These are phyloP conservation scores for Saturnispora sekii DNA, from an alignment of 805 yeast genomes.

Conservation along the genomic window DNA sequence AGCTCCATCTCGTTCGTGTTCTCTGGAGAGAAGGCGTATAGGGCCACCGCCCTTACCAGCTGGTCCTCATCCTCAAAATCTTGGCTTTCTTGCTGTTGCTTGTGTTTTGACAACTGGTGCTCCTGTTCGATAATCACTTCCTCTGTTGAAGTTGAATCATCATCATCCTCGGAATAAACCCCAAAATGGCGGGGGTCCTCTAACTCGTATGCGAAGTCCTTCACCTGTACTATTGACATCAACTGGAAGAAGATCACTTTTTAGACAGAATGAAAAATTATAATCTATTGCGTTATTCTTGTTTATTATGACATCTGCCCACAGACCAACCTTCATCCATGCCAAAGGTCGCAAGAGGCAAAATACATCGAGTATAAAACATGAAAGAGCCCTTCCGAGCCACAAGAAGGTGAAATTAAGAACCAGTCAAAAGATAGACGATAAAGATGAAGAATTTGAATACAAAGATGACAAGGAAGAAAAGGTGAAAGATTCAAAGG, in stretches of 20 bases:
- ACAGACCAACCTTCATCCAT: slow-evolving; percentile 58
- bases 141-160: slow-evolving; percentile 1
- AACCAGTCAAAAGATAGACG: slow-evolving; percentile 26
- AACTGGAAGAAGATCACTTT: neutral
- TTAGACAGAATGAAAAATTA: neutral
- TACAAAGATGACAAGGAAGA: slow-evolving; percentile 25
- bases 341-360: slow-evolving; percentile 36
- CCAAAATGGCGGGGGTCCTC: slow-evolving; percentile 68
- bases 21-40: slow-evolving; percentile 86
- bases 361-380: slow-evolving; percentile 24
- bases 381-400: slow-evolving; percentile 45
- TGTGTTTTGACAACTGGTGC: neutral
- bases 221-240: slow-evolving; percentile 23
- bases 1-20: slow-evolving; percentile 85
- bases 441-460: slow-evolving; percentile 36
- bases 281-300: neutral
- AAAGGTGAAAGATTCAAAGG: slow-evolving; percentile 13
- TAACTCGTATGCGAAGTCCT: slow-evolving; percentile 75
- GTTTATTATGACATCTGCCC: slow-evolving; percentile 54
- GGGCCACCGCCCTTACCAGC: slow-evolving; percentile 55
- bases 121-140: neutral
- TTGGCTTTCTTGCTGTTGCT: slow-evolving; percentile 12
- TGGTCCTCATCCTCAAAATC: slow-evolving; percentile 16
- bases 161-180: slow-evolving; percentile 3
- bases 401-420: slow-evolving; percentile 45